These are phyloP conservation scores for Kentomonas sorsogonicus DNA, from an alignment of 208 protist species.

Conservation along the genomic window DNA sequence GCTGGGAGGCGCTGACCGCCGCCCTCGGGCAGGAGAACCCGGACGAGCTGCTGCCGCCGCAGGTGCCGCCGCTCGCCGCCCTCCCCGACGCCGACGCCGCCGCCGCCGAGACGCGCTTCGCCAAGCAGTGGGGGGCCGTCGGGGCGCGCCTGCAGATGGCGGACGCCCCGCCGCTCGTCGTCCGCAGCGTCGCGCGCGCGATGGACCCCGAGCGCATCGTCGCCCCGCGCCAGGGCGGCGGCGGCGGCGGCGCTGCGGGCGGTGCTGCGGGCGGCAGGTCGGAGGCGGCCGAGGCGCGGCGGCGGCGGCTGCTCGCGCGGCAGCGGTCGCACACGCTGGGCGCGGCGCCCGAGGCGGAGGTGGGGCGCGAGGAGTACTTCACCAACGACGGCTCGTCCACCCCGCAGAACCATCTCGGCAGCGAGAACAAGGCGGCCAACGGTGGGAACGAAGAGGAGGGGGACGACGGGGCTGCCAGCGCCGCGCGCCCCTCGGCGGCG, in stretches of 20 bases:
- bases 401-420: too few relatives aligned
- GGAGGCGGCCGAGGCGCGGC: too few relatives aligned
- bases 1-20: constrained; percentile 26
- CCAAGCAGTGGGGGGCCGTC: constrained; percentile 17
- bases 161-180: constrained; percentile 20
- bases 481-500: not conserved
- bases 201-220: constrained; percentile 29
- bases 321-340: too few relatives aligned
- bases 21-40: constrained; percentile 11
- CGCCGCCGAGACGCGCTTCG: constrained; percentile 15
- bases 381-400: too few relatives aligned
- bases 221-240: not conserved
- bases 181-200: constrained; percentile 24
- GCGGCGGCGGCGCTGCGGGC: not conserved
- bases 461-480: too few relatives aligned
- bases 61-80: constrained; percentile 14
- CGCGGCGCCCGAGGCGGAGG: too few relatives aligned
- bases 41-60: constrained; percentile 8
- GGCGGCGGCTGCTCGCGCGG: too few relatives aligned
- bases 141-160: constrained; percentile 7
- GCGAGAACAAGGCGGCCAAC: too few relatives aligned
- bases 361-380: too few relatives aligned
- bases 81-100: not conserved
- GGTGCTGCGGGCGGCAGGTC: too few relatives aligned
- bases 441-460: too few relatives aligned